Evolutionary conservation across 192 early-diverging fungal genomes (phyloP).

Genomic region (Podila minutissima): DNA sequence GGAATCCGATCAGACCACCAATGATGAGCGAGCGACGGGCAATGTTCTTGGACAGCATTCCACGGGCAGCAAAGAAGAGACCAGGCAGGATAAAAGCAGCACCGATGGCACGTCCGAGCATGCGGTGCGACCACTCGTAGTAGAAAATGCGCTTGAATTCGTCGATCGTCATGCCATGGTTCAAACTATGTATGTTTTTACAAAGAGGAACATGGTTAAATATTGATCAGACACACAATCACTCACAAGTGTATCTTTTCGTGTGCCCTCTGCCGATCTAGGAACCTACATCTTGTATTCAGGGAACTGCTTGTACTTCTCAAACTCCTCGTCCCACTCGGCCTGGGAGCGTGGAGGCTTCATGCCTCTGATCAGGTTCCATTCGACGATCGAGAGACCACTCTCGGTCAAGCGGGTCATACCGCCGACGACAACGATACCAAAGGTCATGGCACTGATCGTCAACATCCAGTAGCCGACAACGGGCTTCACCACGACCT

Average conservation of each 20-base stretch:
- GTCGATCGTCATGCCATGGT: constrained; percentile 85
- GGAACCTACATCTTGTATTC: constrained; percentile 90
- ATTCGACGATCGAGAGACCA: constrained; percentile 96
- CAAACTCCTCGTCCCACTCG: constrained; percentile 95
- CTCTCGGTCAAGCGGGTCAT: constrained; percentile 97
- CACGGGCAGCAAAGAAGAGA: constrained; percentile 83
- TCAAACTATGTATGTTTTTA: constrained; percentile 64
- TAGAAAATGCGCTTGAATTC: constrained; percentile 99
- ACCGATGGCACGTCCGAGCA: constrained; percentile 93
- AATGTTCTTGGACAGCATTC: constrained; percentile 78
- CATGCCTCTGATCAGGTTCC: constrained; percentile 96
- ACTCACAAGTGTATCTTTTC: background rate
- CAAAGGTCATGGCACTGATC: constrained; percentile 89
- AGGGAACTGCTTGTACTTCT: constrained; percentile 98
- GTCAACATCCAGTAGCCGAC: constrained; percentile 97
- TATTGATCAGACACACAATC: background rate
- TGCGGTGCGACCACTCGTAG: constrained; percentile 98
- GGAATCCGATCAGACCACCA: constrained; percentile 75
- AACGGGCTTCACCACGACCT: constrained; percentile 53
- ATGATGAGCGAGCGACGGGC: constrained; percentile 68
- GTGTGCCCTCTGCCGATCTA: too few species aligned
- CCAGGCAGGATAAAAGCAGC: constrained; percentile 87
- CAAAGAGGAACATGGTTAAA: background rate
- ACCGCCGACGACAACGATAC: constrained; percentile 94
- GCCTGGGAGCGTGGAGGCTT: constrained; percentile 84